Evolutionary conservation across 2,329 filamentous ascomycete genomes (phyloP).

Genomic region (Hypoxylon sp.): DNA sequence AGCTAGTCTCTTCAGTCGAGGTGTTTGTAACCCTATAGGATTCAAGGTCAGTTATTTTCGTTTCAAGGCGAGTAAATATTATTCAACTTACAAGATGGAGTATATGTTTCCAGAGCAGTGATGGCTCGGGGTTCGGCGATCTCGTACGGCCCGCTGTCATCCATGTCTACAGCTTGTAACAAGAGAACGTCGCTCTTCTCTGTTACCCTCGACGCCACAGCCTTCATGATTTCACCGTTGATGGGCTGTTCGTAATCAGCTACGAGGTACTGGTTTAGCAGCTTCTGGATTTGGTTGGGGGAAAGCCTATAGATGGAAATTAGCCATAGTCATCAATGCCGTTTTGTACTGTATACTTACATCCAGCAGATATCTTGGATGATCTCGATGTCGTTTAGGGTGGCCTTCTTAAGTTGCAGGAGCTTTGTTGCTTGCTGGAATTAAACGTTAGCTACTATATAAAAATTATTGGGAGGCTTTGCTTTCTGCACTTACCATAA

Average conservation of each 20-base stretch:
- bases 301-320: slow-evolving; percentile 76
- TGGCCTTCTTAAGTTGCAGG: slow-evolving; percentile 98
- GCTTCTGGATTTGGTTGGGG: slow-evolving; percentile 98
- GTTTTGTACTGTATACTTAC: slow-evolving; percentile 70
- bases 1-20: slow-evolving; percentile 93
- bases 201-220: slow-evolving; percentile 94
- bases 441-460: slow-evolving; percentile 49
- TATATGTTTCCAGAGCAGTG: slow-evolving; percentile 97
- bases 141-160: slow-evolving; percentile 97
- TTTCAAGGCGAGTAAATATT: not conserved
- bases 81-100: slow-evolving; percentile 85
- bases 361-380: slow-evolving; percentile 99
- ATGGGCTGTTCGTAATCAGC: slow-evolving; percentile 99
- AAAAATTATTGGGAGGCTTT: not conserved
- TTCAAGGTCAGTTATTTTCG: slow-evolving; percentile 47
- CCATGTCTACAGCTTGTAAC: slow-evolving; percentile 96
- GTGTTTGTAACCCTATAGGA: slow-evolving; percentile 89
- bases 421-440: slow-evolving; percentile 94
- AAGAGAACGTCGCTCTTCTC: slow-evolving; percentile 98
- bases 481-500: slow-evolving; percentile 79
- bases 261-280: slow-evolving; percentile 97
- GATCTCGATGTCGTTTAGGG: slow-evolving; percentile 98
- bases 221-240: slow-evolving; percentile 99
- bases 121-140: slow-evolving; percentile 97
- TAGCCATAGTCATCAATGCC: slow-evolving; percentile 38